These are phyloP conservation scores for Aureobasidium pullulans DNA, from an alignment of 2,329 filamentous ascomycete species.

Conservation along the genomic window DNA sequence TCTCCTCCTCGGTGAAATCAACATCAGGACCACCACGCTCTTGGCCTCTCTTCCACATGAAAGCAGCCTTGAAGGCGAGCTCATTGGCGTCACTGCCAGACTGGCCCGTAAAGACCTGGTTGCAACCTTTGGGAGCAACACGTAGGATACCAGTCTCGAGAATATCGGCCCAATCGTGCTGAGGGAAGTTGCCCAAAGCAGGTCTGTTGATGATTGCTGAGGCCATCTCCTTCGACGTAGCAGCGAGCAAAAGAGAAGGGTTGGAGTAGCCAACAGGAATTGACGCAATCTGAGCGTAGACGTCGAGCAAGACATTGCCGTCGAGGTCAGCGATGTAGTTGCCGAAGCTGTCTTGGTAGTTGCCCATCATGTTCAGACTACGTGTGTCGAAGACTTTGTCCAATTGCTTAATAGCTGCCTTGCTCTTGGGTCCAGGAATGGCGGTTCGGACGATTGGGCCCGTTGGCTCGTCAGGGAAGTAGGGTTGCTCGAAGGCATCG, in stretches of 20 bases:
- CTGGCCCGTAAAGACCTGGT: slow-evolving; percentile 83
- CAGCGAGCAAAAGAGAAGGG: slow-evolving; percentile 59
- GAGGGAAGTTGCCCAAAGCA: slow-evolving; percentile 80
- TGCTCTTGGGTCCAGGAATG: slow-evolving; percentile 68
- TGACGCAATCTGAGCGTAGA: slow-evolving; percentile 83
- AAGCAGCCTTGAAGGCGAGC: slow-evolving; percentile 85
- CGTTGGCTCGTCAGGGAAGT: slow-evolving; percentile 50
- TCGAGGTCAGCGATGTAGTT: slow-evolving; percentile 71
- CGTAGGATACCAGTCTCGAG: slow-evolving; percentile 70
- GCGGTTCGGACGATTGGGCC: slow-evolving; percentile 44
- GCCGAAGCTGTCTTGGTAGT: slow-evolving; percentile 63
- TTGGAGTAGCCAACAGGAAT: slow-evolving; percentile 91
- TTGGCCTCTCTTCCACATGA: slow-evolving; percentile 77
- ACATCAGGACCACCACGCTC: slow-evolving; percentile 67
- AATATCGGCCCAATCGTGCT: slow-evolving; percentile 68
- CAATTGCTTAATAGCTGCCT: slow-evolving; percentile 59
- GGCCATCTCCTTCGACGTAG: slow-evolving; percentile 67
- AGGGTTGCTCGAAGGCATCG: slow-evolving; percentile 35
- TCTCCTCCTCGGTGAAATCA: slow-evolving; percentile 70
- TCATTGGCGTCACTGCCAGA: slow-evolving; percentile 87
- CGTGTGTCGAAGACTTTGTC: slow-evolving; percentile 74
- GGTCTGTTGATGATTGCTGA: slow-evolving; percentile 76
- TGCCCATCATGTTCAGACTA: slow-evolving; percentile 70
- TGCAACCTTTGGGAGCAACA: slow-evolving; percentile 70
- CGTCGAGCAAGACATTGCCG: slow-evolving; percentile 62